Evolutionary conservation across 176 grass and related monocot species (phyloP).

Genomic region (Secale cereale): DNA sequence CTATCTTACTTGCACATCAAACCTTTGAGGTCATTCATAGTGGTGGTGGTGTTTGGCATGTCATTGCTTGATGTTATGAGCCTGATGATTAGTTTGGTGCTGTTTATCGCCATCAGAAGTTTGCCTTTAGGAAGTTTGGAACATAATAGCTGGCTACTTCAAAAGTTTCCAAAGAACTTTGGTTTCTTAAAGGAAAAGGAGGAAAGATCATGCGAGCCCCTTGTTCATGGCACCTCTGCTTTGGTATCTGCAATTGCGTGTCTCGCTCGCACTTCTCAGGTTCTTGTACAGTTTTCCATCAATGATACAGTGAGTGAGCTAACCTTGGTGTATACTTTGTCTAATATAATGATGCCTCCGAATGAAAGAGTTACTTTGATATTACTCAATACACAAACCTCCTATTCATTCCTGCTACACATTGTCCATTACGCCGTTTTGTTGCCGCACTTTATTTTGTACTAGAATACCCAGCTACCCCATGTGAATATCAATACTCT

Average conservation of each 20-base stretch:
- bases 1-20: neutral
- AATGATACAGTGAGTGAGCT: neutral
- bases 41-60: neutral
- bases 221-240: constrained; percentile 3
- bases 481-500: constrained; percentile 10
- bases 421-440: neutral
- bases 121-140: neutral
- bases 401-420: neutral
- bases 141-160: neutral
- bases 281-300: neutral
- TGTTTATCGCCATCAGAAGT: neutral
- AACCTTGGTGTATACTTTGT: neutral
- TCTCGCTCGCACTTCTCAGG: neutral
- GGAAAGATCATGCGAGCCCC: neutral
- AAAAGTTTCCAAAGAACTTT: neutral
- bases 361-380: neutral
- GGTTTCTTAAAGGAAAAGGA: neutral
- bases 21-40: neutral
- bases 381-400: neutral
- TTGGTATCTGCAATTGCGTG: neutral
- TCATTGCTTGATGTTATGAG: neutral
- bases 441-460: neutral
- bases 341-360: neutral
- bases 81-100: neutral
- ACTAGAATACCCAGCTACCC: neutral